A percentile compares a stretch with the other conserved stretches of the same genome.
These are phyloP conservation scores for Euphorbia schlechtendalii DNA, from an alignment of 441 rosid genomes.

Conservation along the genomic window DNA sequence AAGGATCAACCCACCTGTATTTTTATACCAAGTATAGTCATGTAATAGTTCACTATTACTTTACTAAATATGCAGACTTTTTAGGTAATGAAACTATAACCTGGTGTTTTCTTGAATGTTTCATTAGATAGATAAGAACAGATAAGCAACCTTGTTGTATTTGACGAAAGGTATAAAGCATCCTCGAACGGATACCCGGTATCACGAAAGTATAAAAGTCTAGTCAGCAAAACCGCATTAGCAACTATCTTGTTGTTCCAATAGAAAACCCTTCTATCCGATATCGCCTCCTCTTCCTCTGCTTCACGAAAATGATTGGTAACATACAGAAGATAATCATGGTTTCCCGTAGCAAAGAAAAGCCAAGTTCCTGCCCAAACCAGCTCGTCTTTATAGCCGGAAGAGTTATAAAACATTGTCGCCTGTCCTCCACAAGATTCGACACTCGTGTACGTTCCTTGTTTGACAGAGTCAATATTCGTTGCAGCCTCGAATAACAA, in stretches of 20 bases:
- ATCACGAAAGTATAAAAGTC: slow-evolving; percentile 43
- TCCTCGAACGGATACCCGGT: slow-evolving; percentile 37
- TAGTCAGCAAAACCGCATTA: slow-evolving; percentile 40
- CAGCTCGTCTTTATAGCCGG: slow-evolving; percentile 46
- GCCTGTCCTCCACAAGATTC: slow-evolving; percentile 45
- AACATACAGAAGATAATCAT: slow-evolving; percentile 39
- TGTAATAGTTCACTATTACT: neutral
- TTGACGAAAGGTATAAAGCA: slow-evolving; percentile 29
- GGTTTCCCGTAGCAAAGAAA: slow-evolving; percentile 48
- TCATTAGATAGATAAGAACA: slow-evolving; percentile 42
- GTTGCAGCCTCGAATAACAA: slow-evolving; percentile 29
- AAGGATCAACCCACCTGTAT: slow-evolving; percentile 51
- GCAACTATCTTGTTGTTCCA: slow-evolving; percentile 61
- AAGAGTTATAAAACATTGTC: slow-evolving; percentile 36
- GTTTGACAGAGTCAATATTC: slow-evolving; percentile 21
- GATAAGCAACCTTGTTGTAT: slow-evolving; percentile 26
- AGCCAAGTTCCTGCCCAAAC: slow-evolving; percentile 61
- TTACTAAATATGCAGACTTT: neutral
- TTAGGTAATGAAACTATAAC: slow-evolving; percentile 20
- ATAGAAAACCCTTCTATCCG: slow-evolving; percentile 41
- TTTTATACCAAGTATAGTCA: neutral
- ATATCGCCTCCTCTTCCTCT: slow-evolving; percentile 26
- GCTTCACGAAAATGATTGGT: slow-evolving; percentile 33
- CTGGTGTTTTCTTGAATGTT: slow-evolving; percentile 31
- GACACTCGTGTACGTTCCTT: slow-evolving; percentile 28